phyloP scores from a whole-genome alignment of 495 filamentous ascomycete species.

The Neurospora tetraspora region DNA sequence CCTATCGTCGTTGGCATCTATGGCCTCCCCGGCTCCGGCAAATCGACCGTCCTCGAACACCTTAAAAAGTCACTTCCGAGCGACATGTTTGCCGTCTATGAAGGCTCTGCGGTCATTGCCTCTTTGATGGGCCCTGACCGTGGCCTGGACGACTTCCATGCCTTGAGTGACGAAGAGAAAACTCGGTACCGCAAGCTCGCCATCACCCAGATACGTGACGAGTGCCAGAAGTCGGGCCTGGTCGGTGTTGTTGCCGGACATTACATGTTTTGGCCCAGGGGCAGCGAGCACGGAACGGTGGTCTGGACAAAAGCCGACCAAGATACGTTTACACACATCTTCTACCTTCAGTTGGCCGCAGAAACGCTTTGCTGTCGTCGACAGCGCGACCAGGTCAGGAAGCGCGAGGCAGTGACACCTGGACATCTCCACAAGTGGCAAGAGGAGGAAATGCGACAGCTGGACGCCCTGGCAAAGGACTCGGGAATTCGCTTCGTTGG shows the following conservation, averaged over 20 bases:
- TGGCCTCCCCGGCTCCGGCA: conserved; percentile 53
- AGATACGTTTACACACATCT: conserved; percentile 46
- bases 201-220: conserved; percentile 35
- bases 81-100: conserved; percentile 38
- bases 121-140: conserved; percentile 25
- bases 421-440: conserved; percentile 44
- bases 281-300: conserved; percentile 16
- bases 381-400: conserved; percentile 27
- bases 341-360: conserved; percentile 45
- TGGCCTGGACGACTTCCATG: conserved; percentile 43
- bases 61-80: conserved; percentile 30
- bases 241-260: conserved; percentile 49
- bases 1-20: conserved; percentile 49
- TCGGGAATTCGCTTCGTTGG: conserved; percentile 40
- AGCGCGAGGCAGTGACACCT: conserved; percentile 25
- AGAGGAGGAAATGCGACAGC: conserved; percentile 34
- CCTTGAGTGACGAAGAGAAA: conserved; percentile 32
- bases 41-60: conserved; percentile 38
- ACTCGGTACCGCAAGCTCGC: conserved; percentile 32
- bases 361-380: conserved; percentile 28
- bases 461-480: conserved; percentile 38
- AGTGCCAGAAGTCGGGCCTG: conserved; percentile 27
- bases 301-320: conserved; percentile 42
- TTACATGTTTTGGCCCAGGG: conserved; percentile 49
- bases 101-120: conserved; percentile 44